Evolutionary conservation across 768 basidiomycete genomes (phyloP).

Genomic region (Sarcodon aspratus): DNA sequence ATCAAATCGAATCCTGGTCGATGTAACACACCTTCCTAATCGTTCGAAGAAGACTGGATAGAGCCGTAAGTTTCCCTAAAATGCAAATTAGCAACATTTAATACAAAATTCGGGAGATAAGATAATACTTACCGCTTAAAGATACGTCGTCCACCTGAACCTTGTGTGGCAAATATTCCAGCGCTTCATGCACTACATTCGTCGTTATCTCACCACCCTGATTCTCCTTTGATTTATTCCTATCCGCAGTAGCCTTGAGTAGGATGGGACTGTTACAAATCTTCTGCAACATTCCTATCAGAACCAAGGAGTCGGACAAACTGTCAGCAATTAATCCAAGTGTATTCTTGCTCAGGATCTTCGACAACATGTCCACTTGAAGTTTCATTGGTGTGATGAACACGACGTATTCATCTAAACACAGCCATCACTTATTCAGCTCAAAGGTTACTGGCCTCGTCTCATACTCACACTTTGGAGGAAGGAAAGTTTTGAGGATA

Average conservation of each 20-base stretch:
- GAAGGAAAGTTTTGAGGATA: slow-evolving; percentile 73
- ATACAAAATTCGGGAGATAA: not conserved
- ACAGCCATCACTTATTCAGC: not conserved
- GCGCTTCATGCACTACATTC: slow-evolving; percentile 45
- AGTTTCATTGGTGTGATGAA: slow-evolving; percentile 83
- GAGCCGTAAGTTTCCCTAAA: slow-evolving; percentile 62
- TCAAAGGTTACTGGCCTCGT: not conserved
- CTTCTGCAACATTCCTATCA: slow-evolving; percentile 78
- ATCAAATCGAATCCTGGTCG: not conserved
- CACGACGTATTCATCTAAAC: slow-evolving; percentile 92
- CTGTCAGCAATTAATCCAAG: slow-evolving; percentile 61
- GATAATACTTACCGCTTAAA: slow-evolving; percentile 53
- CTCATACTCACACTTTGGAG: slow-evolving; percentile 69
- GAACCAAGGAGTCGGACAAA: slow-evolving; percentile 65
- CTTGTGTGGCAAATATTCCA: slow-evolving; percentile 46
- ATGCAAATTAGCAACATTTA: slow-evolving; percentile 1
- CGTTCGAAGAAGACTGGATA: slow-evolving; percentile 50
- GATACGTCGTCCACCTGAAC: slow-evolving; percentile 59
- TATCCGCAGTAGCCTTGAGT: slow-evolving; percentile 68
- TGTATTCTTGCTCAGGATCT: slow-evolving; percentile 61
- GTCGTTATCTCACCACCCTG: slow-evolving; percentile 28
- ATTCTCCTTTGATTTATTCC: slow-evolving; percentile 30
- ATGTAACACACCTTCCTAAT: slow-evolving; percentile 40
- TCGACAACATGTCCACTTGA: slow-evolving; percentile 70
- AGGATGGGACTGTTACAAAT: slow-evolving; percentile 89